Percentiles rank a stretch among this genome's conserved stretches.
Evolutionary conservation across 1,139 yeast genomes (phyloP).

Genomic region (Pichia sp.): DNA sequence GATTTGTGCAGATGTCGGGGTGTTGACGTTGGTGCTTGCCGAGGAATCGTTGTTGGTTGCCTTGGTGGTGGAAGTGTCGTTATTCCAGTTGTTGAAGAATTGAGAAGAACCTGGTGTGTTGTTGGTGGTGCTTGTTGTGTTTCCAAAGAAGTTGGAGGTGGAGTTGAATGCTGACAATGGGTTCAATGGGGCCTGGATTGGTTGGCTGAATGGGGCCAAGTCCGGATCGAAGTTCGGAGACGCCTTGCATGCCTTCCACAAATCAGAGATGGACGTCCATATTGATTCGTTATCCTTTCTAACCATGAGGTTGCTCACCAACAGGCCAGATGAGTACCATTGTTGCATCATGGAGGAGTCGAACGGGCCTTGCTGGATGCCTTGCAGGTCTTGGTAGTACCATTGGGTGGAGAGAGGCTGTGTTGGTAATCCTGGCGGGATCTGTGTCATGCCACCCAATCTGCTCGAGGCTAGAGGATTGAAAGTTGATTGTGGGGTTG

Average conservation of each 20-base stretch:
- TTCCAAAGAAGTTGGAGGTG: neutral
- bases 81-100: neutral
- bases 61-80: neutral
- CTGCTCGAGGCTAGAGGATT: neutral
- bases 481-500: neutral
- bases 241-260: conserved; percentile 10
- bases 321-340: conserved; percentile 68
- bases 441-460: neutral
- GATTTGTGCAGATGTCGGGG: neutral
- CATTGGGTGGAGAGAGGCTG: conserved; percentile 35
- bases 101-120: neutral
- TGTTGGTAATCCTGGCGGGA: neutral
- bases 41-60: neutral
- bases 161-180: neutral
- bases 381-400: conserved; percentile 71
- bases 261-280: conserved; percentile 43
- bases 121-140: neutral
- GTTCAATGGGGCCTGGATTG: neutral
- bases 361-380: conserved; percentile 80
- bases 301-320: conserved; percentile 53
- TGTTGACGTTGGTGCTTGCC: neutral
- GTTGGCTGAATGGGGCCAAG: conserved; percentile 12
- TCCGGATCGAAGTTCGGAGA: conserved; percentile 29
- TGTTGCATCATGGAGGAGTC: conserved; percentile 73
- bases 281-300: conserved; percentile 50